A percentile compares a stretch with the other conserved stretches of the same genome.
phyloP scores from a whole-genome alignment of 2,329 filamentous ascomycete genomes.

The Chrysoporthe cubensis region DNA sequence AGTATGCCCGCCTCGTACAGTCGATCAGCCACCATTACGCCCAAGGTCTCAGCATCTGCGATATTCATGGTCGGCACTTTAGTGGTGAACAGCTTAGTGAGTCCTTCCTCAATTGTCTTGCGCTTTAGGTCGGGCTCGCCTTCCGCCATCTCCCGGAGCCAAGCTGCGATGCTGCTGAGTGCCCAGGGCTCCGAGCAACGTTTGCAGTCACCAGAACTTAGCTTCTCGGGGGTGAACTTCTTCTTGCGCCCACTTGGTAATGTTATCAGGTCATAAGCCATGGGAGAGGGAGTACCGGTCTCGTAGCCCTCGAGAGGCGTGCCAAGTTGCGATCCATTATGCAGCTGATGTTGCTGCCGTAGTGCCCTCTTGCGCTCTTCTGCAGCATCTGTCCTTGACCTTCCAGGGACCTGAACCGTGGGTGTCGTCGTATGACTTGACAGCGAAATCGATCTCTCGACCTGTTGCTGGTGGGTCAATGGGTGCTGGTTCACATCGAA shows the following conservation, averaged over 20 bases:
- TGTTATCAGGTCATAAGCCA: constrained; percentile 81
- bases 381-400: constrained; percentile 93
- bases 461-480: constrained; percentile 49
- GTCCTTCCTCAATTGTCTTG: constrained; percentile 82
- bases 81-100: constrained; percentile 86
- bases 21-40: constrained; percentile 73
- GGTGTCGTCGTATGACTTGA: constrained; percentile 82
- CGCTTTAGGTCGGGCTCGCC: constrained; percentile 87
- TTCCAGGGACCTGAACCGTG: constrained; percentile 76
- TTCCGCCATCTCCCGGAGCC: constrained; percentile 88
- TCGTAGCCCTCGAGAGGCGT: constrained; percentile 62
- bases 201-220: constrained; percentile 79
- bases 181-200: constrained; percentile 92
- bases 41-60: constrained; percentile 89
- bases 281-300: constrained; percentile 53
- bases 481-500: constrained; percentile 50
- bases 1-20: constrained; percentile 82
- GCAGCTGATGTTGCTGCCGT: constrained; percentile 57
- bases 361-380: constrained; percentile 61
- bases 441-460: constrained; percentile 79
- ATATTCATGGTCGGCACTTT: constrained; percentile 99
- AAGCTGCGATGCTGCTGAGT: constrained; percentile 80
- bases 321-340: constrained; percentile 53
- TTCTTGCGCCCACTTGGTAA: constrained; percentile 78
- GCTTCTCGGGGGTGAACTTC: constrained; percentile 83